Evolutionary conservation across 306 rosid genomes (phyloP), one percentile per base, ranked within the genome.

Genomic region (Hylodesmum podocarpum): DNA sequence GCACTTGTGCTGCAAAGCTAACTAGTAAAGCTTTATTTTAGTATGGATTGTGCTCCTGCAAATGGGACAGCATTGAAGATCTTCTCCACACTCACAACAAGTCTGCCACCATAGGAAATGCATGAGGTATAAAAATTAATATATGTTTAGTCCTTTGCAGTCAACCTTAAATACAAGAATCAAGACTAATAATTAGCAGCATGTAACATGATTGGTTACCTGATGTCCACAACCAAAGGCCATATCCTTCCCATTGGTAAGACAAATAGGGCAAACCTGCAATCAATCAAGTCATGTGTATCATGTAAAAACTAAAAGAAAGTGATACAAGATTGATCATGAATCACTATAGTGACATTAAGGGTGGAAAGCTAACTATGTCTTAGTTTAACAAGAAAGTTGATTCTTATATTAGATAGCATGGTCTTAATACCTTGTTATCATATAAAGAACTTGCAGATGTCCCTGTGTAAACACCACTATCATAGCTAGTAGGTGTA

Each of bases 141-240:
- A 53, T 59, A 28, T 22, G 4, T 16, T 31, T 16, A 40, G 43
- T 8, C 54, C 28, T 47, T 44, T 40, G 50, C 46, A 37, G 40
- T 37, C 55, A 64, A 27, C 69, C 29, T 75, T 64, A 78, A 18
- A 69, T 55, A 49, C 18, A 16, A 67, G 47, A 53, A 31, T 39
- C 25, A 16, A 74, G 54, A 61, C 46, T 36, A 34, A 6, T 70
- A 46, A 40, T 3, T 50, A 46, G 24, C 36, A 63, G 75, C 72
- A 73, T 24, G 53, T 16, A 22, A n/a, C 75, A 54, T 25, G 49
- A 59, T 31, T 40, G 67, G 64, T 70, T 84, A 94, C 97, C 97
- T 90, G 96, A 87, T 94, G 97, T 3, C 98, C 98, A 70, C 97
- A 91, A 37, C 94, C 94, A 54, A 91, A 91, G 43, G 97, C 96